Evolutionary conservation across 371 early-diverging fungal species (phyloP), one percentile per base, ranked within the genome.

Genomic region (Mucor piriformis): DNA sequence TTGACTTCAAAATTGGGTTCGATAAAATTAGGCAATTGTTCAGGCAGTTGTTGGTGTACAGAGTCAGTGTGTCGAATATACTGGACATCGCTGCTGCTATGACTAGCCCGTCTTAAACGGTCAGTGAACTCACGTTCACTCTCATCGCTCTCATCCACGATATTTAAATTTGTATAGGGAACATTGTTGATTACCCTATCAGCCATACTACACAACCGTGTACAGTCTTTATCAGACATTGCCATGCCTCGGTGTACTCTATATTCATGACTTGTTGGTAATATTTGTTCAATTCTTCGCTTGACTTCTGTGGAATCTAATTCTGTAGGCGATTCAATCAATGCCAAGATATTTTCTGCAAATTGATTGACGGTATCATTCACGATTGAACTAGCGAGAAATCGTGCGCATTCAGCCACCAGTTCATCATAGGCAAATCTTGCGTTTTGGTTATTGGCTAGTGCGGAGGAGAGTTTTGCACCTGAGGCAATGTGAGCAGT

Each of bases 241-340:
- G 40, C n/a, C 53, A 57, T 58, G 10, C 64, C 64, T 38, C 64
- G 29, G n/a, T 40, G 52, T 11, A 53, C 32, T 32, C 32, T 52
- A 13, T 29, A 58, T 13, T 21, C 34, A 18, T 52, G 48, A 12
- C 15, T 33, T 1, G 23, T 25, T 10, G 66, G 66, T 3, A 66
- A 25, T 1, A 66, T n/a, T 24, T 66, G 67, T 38, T 66, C 58
- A 3, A 61, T 43, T 16, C 67, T 54, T 18, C 67, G 12, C 25
- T 66, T 61, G 8, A 66, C 56, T 18, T 66, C 67, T 6, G 24
- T 7, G 0, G 57, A 32, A 15, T 66, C 62, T 1, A 57, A 6
- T 8, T 49, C 40, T 0, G 33, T 64, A 12, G 65, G 65, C 4
- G 50, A 54, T 6, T 54, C 55, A 12, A 66, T 32, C 7, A 66